A percentile compares a stretch with the other conserved stretches of the same genome.
phyloP scores from a whole-genome alignment of 2,329 filamentous ascomycete species.

The Furcasterigmium furcatum region DNA sequence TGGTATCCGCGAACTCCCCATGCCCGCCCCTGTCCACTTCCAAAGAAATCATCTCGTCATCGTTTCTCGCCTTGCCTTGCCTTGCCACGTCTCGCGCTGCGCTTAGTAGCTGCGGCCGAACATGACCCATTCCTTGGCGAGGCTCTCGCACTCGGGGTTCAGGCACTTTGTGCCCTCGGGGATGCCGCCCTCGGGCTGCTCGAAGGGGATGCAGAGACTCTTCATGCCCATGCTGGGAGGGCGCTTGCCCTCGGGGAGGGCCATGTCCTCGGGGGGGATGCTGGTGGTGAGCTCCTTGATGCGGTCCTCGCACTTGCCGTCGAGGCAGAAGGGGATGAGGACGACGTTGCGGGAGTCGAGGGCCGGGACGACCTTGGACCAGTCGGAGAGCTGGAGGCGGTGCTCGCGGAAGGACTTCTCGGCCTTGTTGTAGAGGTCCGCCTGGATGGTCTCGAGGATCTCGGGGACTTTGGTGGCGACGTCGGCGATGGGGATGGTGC shows the following conservation, averaged over 20 bases:
- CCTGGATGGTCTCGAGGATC: slow-evolving; percentile 86
- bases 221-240: slow-evolving; percentile 63
- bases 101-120: slow-evolving; percentile 73
- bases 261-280: slow-evolving; percentile 38
- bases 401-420: slow-evolving; percentile 76
- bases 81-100: not conserved
- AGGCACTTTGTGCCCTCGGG: slow-evolving; percentile 85
- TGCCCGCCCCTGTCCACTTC: no score
- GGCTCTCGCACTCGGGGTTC: slow-evolving; percentile 76
- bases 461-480: slow-evolving; percentile 71
- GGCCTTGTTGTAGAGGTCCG: slow-evolving; percentile 75
- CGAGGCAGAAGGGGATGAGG: slow-evolving; percentile 86
- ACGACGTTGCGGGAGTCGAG: slow-evolving; percentile 92
- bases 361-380: slow-evolving; percentile 87
- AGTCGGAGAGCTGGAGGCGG: slow-evolving; percentile 76
- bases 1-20: slow-evolving; percentile 1
- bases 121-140: slow-evolving; percentile 86
- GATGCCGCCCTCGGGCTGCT: slow-evolving; percentile 78
- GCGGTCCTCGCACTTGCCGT: slow-evolving; percentile 80
- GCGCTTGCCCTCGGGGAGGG: slow-evolving; percentile 49
- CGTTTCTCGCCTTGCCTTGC: not conserved
- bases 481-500: slow-evolving; percentile 71
- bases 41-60: not conserved
- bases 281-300: slow-evolving; percentile 91
- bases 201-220: slow-evolving; percentile 71